Conservation (phyloP, 441 rosid genomes). For the Euphorbia celastroides region DNA sequence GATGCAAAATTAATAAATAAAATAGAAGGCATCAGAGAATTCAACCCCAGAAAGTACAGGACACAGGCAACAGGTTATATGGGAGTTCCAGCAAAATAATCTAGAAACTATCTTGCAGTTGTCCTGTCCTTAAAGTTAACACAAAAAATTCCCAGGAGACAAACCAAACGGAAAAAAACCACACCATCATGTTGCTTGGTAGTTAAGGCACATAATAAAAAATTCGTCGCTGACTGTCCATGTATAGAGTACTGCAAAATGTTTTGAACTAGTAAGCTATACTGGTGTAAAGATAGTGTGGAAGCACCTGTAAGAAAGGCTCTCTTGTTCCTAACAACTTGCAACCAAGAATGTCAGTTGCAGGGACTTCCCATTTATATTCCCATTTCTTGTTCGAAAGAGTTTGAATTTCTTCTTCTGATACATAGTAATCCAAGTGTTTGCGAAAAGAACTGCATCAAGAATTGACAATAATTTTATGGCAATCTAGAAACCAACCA, state of each 20-base stretch:
- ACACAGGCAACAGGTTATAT: neutral
- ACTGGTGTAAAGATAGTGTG: neutral
- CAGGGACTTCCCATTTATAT: conserved; percentile 68
- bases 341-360: conserved; percentile 57
- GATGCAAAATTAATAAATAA: neutral
- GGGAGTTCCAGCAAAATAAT: neutral
- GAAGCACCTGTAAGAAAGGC: conserved; percentile 50
- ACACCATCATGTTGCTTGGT: neutral
- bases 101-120: neutral
- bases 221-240: neutral
- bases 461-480: conserved; percentile 4
- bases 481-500: neutral
- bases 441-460: conserved; percentile 55
- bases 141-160: neutral
- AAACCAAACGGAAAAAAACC: neutral
- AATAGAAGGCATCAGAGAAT: neutral
- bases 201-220: neutral
- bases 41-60: neutral
- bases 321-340: conserved; percentile 70
- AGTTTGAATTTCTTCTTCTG: conserved; percentile 50
- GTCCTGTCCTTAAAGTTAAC: neutral
- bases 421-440: conserved; percentile 56
- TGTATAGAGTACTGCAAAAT: too few relatives aligned
- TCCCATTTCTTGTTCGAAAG: conserved; percentile 53
- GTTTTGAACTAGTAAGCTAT: too few relatives aligned